Conservation (phyloP, 768 basidiomycete species). For the Mycena latifolia region DNA sequence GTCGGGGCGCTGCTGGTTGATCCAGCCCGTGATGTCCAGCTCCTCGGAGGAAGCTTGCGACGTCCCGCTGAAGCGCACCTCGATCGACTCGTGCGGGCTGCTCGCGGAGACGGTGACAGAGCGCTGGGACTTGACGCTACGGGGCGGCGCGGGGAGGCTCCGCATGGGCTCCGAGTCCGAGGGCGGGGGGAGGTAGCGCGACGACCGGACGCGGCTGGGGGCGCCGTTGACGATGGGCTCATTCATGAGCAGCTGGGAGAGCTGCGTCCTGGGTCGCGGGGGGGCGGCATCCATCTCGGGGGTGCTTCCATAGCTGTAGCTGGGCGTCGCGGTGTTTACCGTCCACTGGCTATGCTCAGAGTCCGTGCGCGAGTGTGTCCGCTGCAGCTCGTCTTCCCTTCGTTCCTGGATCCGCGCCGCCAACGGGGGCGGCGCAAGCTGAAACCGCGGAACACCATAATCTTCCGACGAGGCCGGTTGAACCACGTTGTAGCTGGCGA, state of each 20-base stretch:
- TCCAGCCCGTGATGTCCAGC: constrained; percentile 37
- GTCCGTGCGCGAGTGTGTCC: constrained; percentile 22
- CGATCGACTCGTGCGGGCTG: constrained; percentile 27
- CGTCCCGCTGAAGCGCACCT: constrained; percentile 28
- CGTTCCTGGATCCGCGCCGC: constrained; percentile 35
- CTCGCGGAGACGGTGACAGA: constrained; percentile 7
- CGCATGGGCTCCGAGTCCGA: constrained; percentile 33
- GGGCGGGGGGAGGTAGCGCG: constrained; percentile 20
- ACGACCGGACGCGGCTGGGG: constrained; percentile 24
- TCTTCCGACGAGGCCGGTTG: constrained; percentile 23
- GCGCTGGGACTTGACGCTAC: constrained; percentile 33
- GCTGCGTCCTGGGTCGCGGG: constrained; percentile 16
- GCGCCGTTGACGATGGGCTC: constrained; percentile 26
- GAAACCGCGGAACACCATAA: constrained; percentile 17
- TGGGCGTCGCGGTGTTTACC: constrained; percentile 13
- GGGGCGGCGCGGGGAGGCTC: constrained; percentile 55
- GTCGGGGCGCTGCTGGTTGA: constrained; percentile 35
- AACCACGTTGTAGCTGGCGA: constrained; percentile 34
- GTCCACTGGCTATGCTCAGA: constrained; percentile 26
- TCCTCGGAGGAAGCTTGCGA: constrained; percentile 5
- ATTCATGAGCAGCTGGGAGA: constrained; percentile 32
- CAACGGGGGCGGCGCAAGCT: constrained; percentile 29
- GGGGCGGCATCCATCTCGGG: constrained; percentile 6
- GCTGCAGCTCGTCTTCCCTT: constrained; percentile 24
- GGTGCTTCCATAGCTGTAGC: constrained; percentile 36